phyloP scores from a whole-genome alignment of 2,329 filamentous ascomycete species.

The Penicillium sp. region DNA sequence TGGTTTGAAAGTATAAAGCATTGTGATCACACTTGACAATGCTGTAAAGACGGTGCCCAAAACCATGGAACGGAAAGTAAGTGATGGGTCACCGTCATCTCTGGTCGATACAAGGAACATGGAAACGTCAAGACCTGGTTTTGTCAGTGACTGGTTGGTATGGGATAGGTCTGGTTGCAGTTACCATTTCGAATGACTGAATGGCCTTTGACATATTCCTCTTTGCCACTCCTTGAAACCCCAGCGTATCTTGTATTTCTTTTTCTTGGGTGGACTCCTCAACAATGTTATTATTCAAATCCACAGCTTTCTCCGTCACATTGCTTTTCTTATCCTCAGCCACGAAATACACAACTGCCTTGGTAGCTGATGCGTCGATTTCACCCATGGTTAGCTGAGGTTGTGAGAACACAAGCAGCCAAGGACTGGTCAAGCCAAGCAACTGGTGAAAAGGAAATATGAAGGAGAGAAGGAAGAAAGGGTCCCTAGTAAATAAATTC shows the following conservation, averaged over 20 bases:
- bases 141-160: neutral
- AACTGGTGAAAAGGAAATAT: neutral
- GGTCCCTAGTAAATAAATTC: neutral
- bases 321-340: neutral
- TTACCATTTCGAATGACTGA: conserved; percentile 21
- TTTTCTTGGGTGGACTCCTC: neutral
- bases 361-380: neutral
- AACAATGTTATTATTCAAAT: neutral
- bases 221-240: neutral
- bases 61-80: conserved; percentile 23
- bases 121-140: conserved; percentile 20
- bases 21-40: conserved; percentile 25
- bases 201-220: conserved; percentile 19
- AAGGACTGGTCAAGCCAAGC: neutral
- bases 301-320: neutral
- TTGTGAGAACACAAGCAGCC: neutral
- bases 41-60: conserved; percentile 22
- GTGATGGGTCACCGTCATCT: conserved; percentile 21
- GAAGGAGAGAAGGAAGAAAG: neutral
- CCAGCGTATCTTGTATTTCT: neutral
- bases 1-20: conserved; percentile 25
- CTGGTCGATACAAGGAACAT: conserved; percentile 19
- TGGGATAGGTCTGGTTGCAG: neutral
- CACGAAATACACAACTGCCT: neutral
- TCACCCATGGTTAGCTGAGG: neutral